These are phyloP conservation scores for Leccinum arenicola DNA, from an alignment of 768 basidiomycete species.

Conservation along the genomic window DNA sequence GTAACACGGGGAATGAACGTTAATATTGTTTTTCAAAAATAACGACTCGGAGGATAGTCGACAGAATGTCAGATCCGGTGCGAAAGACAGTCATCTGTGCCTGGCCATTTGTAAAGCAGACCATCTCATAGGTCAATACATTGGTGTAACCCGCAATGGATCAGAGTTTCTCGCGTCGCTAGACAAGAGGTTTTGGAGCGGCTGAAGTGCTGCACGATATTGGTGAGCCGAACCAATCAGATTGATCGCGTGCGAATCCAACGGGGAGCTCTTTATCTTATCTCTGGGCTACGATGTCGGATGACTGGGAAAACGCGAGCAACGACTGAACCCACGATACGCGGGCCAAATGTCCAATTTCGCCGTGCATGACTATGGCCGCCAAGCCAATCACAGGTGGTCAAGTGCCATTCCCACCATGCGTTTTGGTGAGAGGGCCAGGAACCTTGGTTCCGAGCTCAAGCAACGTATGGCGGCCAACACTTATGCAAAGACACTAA, in stretches of 20 bases:
- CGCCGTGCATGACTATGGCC: not conserved
- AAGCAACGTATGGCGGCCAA: not conserved
- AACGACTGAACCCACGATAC: not conserved
- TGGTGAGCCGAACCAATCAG: not conserved
- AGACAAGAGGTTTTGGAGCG: not conserved
- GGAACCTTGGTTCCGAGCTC: not conserved
- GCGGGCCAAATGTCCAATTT: not conserved
- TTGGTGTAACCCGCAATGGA: not conserved
- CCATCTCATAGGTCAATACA: not conserved
- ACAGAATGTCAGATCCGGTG: not conserved
- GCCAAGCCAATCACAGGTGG: not conserved
- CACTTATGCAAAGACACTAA: not conserved
- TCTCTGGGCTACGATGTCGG: not conserved
- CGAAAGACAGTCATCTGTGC: not conserved
- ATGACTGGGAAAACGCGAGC: conserved; percentile 1
- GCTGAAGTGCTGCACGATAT: not conserved
- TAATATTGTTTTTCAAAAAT: not conserved
- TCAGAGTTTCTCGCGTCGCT: not conserved
- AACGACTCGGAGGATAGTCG: not conserved
- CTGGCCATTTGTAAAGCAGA: not conserved
- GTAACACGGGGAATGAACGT: not conserved
- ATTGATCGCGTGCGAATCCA: not conserved
- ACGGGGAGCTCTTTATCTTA: not conserved
- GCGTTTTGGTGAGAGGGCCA: not conserved
- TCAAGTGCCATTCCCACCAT: not conserved